These are phyloP conservation scores for Trifolium fragiferum DNA, from an alignment of 306 rosid species.

Conservation along the genomic window DNA sequence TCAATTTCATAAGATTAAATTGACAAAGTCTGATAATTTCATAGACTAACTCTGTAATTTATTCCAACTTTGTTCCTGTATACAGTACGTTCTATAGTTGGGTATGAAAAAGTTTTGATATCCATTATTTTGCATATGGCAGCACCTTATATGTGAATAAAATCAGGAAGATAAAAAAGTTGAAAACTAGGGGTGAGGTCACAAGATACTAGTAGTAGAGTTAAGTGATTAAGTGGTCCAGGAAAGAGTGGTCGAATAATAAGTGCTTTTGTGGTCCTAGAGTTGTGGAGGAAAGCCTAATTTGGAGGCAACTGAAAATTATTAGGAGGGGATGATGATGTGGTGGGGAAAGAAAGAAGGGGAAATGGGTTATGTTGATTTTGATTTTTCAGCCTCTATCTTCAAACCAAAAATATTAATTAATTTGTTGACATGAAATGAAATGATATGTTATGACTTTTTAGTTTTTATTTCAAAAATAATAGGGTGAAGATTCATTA, in stretches of 20 bases:
- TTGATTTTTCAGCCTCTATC: conserved; percentile 20
- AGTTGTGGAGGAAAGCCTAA: conserved; percentile 52
- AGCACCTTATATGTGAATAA: too few species aligned
- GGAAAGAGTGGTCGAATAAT: conserved; percentile 31
- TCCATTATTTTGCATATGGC: too few species aligned
- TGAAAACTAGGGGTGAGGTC: not conserved
- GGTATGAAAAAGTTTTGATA: too few species aligned
- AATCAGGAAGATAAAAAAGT: conserved; percentile 9
- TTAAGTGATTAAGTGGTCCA: conserved; percentile 73
- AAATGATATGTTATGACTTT: not conserved
- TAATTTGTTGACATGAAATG: not conserved
- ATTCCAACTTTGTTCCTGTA: too few species aligned
- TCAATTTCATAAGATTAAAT: too few species aligned
- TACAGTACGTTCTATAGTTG: too few species aligned
- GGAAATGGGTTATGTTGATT: conserved; percentile 6
- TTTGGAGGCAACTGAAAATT: conserved; percentile 44
- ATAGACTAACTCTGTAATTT: too few species aligned
- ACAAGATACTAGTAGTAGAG: conserved; percentile 28
- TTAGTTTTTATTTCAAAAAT: not conserved
- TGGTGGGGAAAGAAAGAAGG: conserved; percentile 35
- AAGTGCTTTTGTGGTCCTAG: conserved; percentile 77
- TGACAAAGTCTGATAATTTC: too few species aligned
- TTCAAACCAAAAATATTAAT: conserved; percentile 32
- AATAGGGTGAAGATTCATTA: not conserved
- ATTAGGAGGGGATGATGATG: conserved; percentile 28